Conservation (phyloP, 768 basidiomycete genomes). For the Lactarius hengduanensis region DNA sequence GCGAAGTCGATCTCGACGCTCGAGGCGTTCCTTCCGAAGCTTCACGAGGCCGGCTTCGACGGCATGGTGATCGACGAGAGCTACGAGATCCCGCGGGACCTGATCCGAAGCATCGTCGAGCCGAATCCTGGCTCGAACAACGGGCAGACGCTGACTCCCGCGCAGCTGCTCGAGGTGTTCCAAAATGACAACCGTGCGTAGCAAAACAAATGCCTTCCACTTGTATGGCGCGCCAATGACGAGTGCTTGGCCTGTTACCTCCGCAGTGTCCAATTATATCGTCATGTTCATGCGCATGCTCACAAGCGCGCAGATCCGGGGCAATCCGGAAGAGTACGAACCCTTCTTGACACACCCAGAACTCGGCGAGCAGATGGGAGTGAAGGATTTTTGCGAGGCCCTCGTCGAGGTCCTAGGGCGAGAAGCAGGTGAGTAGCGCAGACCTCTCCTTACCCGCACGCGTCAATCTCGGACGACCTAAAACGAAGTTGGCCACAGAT, state of each 20-base stretch:
- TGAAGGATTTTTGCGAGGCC: constrained; percentile 67
- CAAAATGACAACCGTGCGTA: constrained; percentile 37
- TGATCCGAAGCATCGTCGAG: constrained; percentile 48
- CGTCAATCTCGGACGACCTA: not conserved
- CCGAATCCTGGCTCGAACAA: constrained; percentile 33
- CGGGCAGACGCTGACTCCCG: constrained; percentile 37
- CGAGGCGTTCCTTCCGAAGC: constrained; percentile 46
- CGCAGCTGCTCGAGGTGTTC: constrained; percentile 50
- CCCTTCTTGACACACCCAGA: constrained; percentile 80
- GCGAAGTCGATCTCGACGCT: constrained; percentile 50
- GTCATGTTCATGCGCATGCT: constrained; percentile 79
- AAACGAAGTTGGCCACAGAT: constrained; percentile 43
- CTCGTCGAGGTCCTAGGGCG: constrained; percentile 77
- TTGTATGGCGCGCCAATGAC: not conserved
- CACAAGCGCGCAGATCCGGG: constrained; percentile 79
- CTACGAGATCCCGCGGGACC: constrained; percentile 55
- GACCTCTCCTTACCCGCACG: not conserved
- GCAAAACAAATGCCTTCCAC: constrained; percentile 40
- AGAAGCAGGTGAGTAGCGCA: constrained; percentile 58
- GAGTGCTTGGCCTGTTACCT: not conserved
- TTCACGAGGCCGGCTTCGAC: constrained; percentile 63
- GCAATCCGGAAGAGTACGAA: constrained; percentile 56
- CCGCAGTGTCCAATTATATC: constrained; percentile 64
- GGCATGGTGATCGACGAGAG: constrained; percentile 71
- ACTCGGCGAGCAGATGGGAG: constrained; percentile 52